A percentile compares a stretch with the other conserved stretches of the same genome.
These are phyloP conservation scores for Zygotorulaspora sp. DNA, from an alignment of 805 yeast genomes.

Conservation along the genomic window DNA sequence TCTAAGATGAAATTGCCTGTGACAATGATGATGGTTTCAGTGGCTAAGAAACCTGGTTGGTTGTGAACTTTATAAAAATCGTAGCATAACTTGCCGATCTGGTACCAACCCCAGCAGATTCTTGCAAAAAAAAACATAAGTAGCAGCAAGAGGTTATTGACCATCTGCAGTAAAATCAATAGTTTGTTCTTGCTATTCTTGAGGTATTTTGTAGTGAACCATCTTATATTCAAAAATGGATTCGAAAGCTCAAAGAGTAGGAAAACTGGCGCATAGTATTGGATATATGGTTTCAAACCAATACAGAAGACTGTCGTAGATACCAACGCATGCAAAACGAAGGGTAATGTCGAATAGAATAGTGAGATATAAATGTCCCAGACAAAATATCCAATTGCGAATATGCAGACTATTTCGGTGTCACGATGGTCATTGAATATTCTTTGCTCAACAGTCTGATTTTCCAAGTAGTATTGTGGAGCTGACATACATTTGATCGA, in stretches of 20 bases:
- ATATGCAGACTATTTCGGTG: slow-evolving; percentile 30
- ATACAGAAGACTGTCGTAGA: slow-evolving; percentile 68
- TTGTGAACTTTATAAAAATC: slow-evolving; percentile 44
- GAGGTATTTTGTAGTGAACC: slow-evolving; percentile 54
- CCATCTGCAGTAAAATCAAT: slow-evolving; percentile 55
- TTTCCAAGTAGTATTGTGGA: slow-evolving; percentile 12
- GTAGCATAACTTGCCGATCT: slow-evolving; percentile 46
- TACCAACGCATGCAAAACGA: slow-evolving; percentile 65
- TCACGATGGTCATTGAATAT: slow-evolving; percentile 25
- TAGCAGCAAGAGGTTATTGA: slow-evolving; percentile 47
- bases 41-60: slow-evolving; percentile 43
- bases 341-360: slow-evolving; percentile 56
- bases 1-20: slow-evolving; percentile 57
- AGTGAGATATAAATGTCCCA: slow-evolving; percentile 78
- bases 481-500: slow-evolving; percentile 21
- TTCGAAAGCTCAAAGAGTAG: slow-evolving; percentile 80
- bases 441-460: slow-evolving; percentile 23
- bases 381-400: slow-evolving; percentile 70
- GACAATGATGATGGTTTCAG: slow-evolving; percentile 35
- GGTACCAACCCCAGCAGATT: slow-evolving; percentile 77
- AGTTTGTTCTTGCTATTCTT: slow-evolving; percentile 18
- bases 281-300: slow-evolving; percentile 63
- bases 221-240: slow-evolving; percentile 82
- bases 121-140: slow-evolving; percentile 65
- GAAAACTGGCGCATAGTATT: slow-evolving; percentile 74